A percentile compares a stretch with the other conserved stretches of the same genome.
Evolutionary conservation across 164 flowering plant species (phyloP).

Genomic region (Akebia trifoliata): DNA sequence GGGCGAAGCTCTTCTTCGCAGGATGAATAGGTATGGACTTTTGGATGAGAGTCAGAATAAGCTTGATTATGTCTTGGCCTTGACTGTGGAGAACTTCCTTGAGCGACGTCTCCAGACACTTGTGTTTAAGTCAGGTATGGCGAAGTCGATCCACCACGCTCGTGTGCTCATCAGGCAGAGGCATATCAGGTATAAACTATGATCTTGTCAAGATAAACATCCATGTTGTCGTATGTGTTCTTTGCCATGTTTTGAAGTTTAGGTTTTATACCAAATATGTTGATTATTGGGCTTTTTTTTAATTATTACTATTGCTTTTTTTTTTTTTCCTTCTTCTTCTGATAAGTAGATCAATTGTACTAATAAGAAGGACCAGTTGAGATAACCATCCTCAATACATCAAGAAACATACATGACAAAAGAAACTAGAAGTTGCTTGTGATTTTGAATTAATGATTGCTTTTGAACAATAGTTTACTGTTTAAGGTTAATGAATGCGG

Average conservation of each 20-base stretch:
- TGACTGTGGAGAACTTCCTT: conserved; percentile 45
- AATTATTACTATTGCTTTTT: too few relatives aligned
- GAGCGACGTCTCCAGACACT: conserved; percentile 45
- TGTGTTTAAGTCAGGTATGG: conserved; percentile 46
- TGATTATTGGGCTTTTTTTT: too few relatives aligned
- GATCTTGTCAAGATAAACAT: too few relatives aligned
- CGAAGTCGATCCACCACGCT: conserved; percentile 53
- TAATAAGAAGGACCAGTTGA: too few relatives aligned
- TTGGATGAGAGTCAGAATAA: conserved; percentile 68
- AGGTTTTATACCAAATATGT: background rate
- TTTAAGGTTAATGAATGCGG: background rate
- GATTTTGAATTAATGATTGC: background rate
- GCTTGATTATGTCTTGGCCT: conserved; percentile 51
- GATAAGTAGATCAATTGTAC: too few relatives aligned
- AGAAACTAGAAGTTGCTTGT: too few relatives aligned
- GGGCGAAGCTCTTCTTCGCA: conserved; percentile 58
- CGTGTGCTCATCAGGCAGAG: conserved; percentile 41
- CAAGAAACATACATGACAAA: too few relatives aligned
- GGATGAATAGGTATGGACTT: conserved; percentile 62
- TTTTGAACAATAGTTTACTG: background rate
- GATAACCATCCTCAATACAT: too few relatives aligned
- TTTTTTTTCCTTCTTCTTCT: too few relatives aligned
- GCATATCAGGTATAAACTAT: conserved; percentile 34
- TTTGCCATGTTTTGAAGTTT: background rate
- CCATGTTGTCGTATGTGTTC: background rate